phyloP scores from a whole-genome alignment of 2,329 filamentous ascomycete species.

The Pseudocercospora crystallina region DNA sequence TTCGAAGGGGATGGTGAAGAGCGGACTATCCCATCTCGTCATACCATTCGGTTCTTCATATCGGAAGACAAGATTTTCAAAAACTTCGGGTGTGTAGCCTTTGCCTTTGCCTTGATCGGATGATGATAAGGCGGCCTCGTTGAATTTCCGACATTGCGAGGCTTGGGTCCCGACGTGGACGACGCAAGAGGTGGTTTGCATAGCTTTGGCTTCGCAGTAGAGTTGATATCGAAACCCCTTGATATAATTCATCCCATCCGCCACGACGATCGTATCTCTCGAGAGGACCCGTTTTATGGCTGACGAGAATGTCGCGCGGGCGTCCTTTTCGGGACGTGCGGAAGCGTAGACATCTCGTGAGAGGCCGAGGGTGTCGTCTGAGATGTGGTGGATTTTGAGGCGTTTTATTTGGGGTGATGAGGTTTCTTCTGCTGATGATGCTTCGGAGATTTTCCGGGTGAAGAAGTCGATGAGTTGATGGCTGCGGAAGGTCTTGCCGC shows the following conservation, averaged over 20 bases:
- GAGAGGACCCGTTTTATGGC: constrained; percentile 75
- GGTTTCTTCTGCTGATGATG: constrained; percentile 28
- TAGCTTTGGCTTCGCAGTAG: constrained; percentile 79
- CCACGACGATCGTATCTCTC: constrained; percentile 72
- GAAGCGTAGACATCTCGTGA: constrained; percentile 71
- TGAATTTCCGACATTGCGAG: constrained; percentile 60
- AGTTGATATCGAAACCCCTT: constrained; percentile 88
- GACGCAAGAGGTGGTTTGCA: constrained; percentile 72
- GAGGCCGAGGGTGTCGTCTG: constrained; percentile 69
- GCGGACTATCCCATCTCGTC: constrained; percentile 79
- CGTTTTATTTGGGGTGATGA: constrained; percentile 45
- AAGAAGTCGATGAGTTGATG: constrained; percentile 67
- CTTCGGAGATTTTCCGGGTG: constrained; percentile 53
- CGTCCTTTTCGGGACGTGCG: constrained; percentile 79
- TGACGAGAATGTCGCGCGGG: constrained; percentile 71
- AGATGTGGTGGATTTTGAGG: constrained; percentile 71
- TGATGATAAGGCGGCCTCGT: constrained; percentile 48
- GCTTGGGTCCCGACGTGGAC: constrained; percentile 62
- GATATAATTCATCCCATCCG: constrained; percentile 83
- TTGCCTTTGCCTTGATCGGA: constrained; percentile 32
- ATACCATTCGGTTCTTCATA: constrained; percentile 87
- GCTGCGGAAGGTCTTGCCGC: constrained; percentile 62
- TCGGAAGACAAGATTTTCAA: constrained; percentile 76
- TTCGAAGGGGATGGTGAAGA: constrained; percentile 77
- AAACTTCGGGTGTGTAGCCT: constrained; percentile 59